These are phyloP conservation scores for Diplotaxis tenuifolia DNA, from an alignment of 345 rosid species.

Conservation along the genomic window DNA sequence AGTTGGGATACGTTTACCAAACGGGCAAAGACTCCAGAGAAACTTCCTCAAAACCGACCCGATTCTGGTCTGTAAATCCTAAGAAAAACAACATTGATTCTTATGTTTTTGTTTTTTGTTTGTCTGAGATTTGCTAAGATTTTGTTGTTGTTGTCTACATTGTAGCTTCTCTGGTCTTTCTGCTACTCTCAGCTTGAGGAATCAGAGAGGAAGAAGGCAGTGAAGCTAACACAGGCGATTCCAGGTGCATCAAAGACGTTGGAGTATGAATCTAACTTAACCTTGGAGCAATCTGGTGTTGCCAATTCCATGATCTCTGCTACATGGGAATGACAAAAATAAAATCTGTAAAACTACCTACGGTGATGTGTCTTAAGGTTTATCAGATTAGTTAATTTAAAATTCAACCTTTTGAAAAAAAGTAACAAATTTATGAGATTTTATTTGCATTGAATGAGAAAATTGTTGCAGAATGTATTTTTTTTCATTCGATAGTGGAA, in stretches of 20 bases:
- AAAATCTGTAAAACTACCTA: conserved; percentile 11
- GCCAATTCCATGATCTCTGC: conserved; percentile 75
- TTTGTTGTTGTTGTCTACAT: conserved; percentile 1
- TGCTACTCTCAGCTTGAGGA: conserved; percentile 66
- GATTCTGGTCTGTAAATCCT: conserved; percentile 50
- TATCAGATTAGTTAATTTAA: conserved; percentile 15
- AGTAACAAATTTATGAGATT: not conserved
- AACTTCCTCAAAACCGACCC: conserved; percentile 75
- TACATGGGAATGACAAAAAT: conserved; percentile 33
- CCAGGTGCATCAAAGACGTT: conserved; percentile 80
- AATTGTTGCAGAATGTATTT: not conserved
- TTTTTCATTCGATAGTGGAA: not conserved
- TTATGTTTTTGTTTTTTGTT: not conserved
- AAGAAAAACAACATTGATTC: conserved; percentile 4
- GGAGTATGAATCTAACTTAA: conserved; percentile 62
- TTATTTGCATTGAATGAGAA: not conserved
- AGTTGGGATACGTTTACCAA: conserved; percentile 94
- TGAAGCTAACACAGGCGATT: conserved; percentile 75
- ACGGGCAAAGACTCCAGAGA: conserved; percentile 85
- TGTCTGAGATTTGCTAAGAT: conserved; percentile 23
- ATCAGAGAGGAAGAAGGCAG: conserved; percentile 52
- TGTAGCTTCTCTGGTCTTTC: conserved; percentile 92
- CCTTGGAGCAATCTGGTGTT: conserved; percentile 81
- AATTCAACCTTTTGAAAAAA: not conserved
- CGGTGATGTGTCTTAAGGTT: conserved; percentile 17